These are phyloP conservation scores for Lecanosticta acicola DNA, from an alignment of 2,329 filamentous ascomycete species.

Conservation along the genomic window DNA sequence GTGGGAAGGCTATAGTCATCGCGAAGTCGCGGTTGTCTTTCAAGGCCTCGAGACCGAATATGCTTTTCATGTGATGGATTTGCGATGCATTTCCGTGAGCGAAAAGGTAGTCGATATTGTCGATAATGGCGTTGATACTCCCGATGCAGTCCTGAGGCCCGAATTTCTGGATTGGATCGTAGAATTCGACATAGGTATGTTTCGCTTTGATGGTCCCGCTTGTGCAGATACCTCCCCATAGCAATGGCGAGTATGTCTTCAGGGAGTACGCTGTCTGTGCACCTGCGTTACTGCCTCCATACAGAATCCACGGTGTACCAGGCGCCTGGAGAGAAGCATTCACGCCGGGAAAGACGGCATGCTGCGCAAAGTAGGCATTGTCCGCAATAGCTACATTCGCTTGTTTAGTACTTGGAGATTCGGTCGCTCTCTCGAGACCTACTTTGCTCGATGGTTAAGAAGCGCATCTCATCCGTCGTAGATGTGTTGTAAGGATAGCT, in stretches of 20 bases:
- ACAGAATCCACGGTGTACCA: conserved; percentile 44
- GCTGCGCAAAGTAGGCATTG: conserved; percentile 48
- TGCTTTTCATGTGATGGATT: conserved; percentile 45
- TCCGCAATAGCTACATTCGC: conserved; percentile 40
- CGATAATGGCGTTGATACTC: conserved; percentile 53
- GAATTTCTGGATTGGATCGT: conserved; percentile 53
- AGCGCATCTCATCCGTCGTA: conserved; percentile 47
- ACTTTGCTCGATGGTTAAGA: conserved; percentile 48
- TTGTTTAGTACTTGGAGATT: background rate
- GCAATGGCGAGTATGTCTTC: conserved; percentile 56
- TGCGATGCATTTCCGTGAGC: conserved; percentile 37
- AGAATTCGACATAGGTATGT: conserved; percentile 63
- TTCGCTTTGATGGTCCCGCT: conserved; percentile 74
- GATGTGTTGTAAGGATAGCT: conserved; percentile 46
- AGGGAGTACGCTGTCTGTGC: conserved; percentile 43
- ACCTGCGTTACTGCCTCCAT: conserved; percentile 43
- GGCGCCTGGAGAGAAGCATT: conserved; percentile 40
- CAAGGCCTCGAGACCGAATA: conserved; percentile 48
- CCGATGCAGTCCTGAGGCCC: conserved; percentile 55
- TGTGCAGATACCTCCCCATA: conserved; percentile 72
- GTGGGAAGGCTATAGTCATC: conserved; percentile 40
- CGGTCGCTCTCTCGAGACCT: conserved; percentile 4
- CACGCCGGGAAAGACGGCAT: conserved; percentile 44
- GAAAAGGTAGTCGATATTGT: conserved; percentile 51
- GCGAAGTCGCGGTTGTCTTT: conserved; percentile 51